Base-by-base conservation (phyloP, 2,329 filamentous ascomycete species). In the Dactylellina drechsleri region DNA sequence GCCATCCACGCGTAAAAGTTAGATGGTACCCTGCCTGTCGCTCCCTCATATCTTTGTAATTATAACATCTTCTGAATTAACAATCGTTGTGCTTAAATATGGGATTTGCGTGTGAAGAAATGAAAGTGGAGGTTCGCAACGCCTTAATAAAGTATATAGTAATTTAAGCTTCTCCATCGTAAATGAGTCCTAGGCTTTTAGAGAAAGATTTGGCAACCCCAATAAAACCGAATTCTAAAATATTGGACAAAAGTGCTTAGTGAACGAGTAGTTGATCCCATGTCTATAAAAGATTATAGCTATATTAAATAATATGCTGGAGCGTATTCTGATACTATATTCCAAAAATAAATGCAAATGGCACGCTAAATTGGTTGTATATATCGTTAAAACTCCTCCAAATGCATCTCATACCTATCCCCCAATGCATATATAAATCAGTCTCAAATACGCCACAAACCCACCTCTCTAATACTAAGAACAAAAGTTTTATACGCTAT, bases 1-100 rank as follows among this genome's bases (percentile, higher is more conserved):
- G 90, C 95, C 78, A 97, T 99, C 83, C 95, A 99, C 86, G 96
- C 91, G 84, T 99, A 91, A 84, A 79, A 18, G 18, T 36, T 50
- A 49, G 43, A 40, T 16, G 18, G 18, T 20, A 23, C 36, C 18
- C 18, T 56, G 2, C 16, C 13, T 56, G 8, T 41, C 45, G 28
- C 40, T 53, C 1, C 18, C 41, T 53, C 61, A 64, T 68, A 68
- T 68, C 50, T 64, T 73, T 75, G 71, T 75, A 75, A 75, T 75
- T 75, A 75, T 75, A 75, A 49, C 71, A 75, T 75, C 54, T 68
- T 65, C 58, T 60, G 64, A 75, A 58, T 59, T 26, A 43, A 62
- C 62, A 49, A 26, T 62, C 50, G 10, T 36, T 36, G 10, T 7
- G 31, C 6, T 36, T 36, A 8, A 36, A 36, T 36, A 5, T 36